Conservation (phyloP, 805 yeast species). For the Monosporozyma siamensis region DNA sequence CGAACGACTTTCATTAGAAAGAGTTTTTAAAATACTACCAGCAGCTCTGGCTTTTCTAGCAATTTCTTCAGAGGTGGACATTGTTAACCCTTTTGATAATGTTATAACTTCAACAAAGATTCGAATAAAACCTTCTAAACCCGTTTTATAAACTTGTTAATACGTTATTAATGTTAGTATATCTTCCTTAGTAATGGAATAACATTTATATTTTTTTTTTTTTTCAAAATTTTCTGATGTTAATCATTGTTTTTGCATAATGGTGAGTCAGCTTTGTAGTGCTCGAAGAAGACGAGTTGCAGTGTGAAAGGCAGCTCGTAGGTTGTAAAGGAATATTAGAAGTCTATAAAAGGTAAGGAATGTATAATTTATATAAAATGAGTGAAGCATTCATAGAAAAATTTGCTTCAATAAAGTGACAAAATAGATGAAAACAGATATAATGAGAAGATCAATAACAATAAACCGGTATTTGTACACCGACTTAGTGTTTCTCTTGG, state of each 20-base stretch:
- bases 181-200: neutral
- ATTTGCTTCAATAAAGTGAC: neutral
- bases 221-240: neutral
- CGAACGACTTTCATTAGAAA: slow-evolving; percentile 64
- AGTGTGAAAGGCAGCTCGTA: too few relatives aligned
- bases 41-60: slow-evolving; percentile 79
- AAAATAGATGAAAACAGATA: slow-evolving; percentile 1
- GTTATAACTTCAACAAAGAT: too few relatives aligned
- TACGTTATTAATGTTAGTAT: too few relatives aligned
- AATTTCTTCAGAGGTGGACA: slow-evolving; percentile 45
- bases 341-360: neutral
- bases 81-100: too few relatives aligned
- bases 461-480: slow-evolving; percentile 8
- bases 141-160: too few relatives aligned
- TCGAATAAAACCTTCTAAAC: too few relatives aligned
- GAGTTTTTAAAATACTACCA: slow-evolving; percentile 71
- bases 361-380: neutral
- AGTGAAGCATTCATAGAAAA: neutral
- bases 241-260: neutral
- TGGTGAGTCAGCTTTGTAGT: neutral
- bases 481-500: slow-evolving; percentile 1
- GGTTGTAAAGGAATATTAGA: neutral
- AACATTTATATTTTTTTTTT: neutral
- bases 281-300: too few relatives aligned
- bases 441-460: slow-evolving; percentile 6